Evolutionary conservation across 257 asterid species (phyloP), one percentile per base, ranked within the genome.

Genomic region (Solanum virginianum): DNA sequence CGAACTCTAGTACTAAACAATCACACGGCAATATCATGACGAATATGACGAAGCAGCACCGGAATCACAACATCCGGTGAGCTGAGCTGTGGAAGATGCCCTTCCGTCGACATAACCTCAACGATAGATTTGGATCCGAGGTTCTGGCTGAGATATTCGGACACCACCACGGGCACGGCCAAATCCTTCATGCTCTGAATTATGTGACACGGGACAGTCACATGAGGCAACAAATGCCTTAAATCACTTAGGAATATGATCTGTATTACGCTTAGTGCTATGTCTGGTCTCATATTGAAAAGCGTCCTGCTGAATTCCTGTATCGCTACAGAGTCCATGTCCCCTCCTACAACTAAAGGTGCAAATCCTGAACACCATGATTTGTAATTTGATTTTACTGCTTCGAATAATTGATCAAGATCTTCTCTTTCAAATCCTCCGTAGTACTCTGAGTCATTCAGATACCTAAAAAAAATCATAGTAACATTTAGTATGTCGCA

Each of bases 351-450:
- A 45, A 82, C 57, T 47, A 82, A 63, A 3, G 75, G 85, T 24
- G 85, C 85, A 82, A 82, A 82, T 57, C 85, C 59, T 17, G 85
- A 82, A 45, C 85, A 82, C 85, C 75, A 82, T 16, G 85, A 32
- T 57, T 36, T 47, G 85, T 82, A 82, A 6, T 82, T 82, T 15
- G 85, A 62, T 63, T 29, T 41, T 45, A 60, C 15, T 63, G 75
- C 85, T 82, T 82, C 75, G 8, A 43, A 59, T 10, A 82, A 10
- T 10, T 82, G 85, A 65, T 82, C 79, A 11, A 82, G 45, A 7
- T 82, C 85, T 63, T 82, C 85, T 22, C 53, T 79, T 22, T 57
- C 72, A 16, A 82, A 82, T 63, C 79, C 85, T 39, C 72, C 85
- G 0, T 82, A 56, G 62, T 82, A 82, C 17, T 82, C 56, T 22